Evolutionary conservation across 495 filamentous ascomycete species (phyloP), one percentile per base, ranked within the genome.

Genomic region (Talaromyces stipitatus): DNA sequence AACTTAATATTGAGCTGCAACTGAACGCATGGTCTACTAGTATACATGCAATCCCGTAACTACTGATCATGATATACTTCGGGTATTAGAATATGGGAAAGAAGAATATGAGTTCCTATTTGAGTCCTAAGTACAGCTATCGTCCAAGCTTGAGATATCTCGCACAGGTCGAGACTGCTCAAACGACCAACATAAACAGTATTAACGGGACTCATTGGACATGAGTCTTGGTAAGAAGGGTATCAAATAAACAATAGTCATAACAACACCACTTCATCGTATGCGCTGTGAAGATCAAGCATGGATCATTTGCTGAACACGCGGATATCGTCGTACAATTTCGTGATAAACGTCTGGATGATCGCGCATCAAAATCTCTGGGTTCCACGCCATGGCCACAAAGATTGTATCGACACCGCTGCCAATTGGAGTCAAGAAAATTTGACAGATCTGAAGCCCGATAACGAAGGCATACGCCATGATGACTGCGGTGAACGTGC

Each of bases 341-440:
- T 78, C 73, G 20, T 83, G 67, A 61, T 90, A 96, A 55, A 97
- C 70, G 56, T 91, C 89, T 0, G 85, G 85, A 68, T 95, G 91
- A 54, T 95, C 85, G 20, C 82, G 75, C 65, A 90, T 87, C 76
- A 96, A 70, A 8, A 91, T 87, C 67, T 92, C 84, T 1, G 92
- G 91, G 64, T 95, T 89, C 86, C 90, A 95, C 0, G 89, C 92
- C 66, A 85, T 83, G 5, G 89, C 89, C 9, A 92, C 88, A 64
- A 96, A 96, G 58, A 96, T 88, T 4, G 92, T 95, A 60, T 86
- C 84, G 14, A 81, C 75, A 3, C 78, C 78, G 60, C 75, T 78
- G 0, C 74, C 70, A 30, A 91, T 76, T 3, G 89, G 92, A 11
- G 87, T 89, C 57, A 92, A 86, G 72, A 96, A 92, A 56, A 92